Conservation (phyloP, 805 yeast species). For the Suhomyces faveliae region DNA sequence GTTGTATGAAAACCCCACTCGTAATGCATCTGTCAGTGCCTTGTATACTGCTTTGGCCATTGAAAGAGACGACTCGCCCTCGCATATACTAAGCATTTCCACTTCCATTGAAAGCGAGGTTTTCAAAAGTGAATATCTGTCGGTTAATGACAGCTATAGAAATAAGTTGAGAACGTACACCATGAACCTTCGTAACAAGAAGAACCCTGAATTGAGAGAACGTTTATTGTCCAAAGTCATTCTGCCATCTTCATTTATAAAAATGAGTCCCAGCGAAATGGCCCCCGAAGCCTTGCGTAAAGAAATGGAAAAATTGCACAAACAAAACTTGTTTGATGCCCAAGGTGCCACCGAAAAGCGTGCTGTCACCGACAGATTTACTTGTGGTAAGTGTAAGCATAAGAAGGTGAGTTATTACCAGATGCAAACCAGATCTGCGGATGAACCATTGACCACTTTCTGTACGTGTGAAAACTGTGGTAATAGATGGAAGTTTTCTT, state of each 20-base stretch:
- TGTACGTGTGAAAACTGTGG: slow-evolving; percentile 98
- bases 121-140: slow-evolving; percentile 56
- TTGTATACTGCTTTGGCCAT: slow-evolving; percentile 86
- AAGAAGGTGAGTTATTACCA: slow-evolving; percentile 96
- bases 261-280: slow-evolving; percentile 90
- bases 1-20: slow-evolving; percentile 69
- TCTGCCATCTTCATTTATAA: slow-evolving; percentile 60
- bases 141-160: slow-evolving; percentile 62
- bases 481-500: slow-evolving; percentile 96
- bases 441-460: slow-evolving; percentile 97
- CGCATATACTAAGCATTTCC: slow-evolving; percentile 59
- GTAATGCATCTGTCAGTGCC: slow-evolving; percentile 82
- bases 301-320: slow-evolving; percentile 81
- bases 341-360: slow-evolving; percentile 96
- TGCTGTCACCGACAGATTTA: slow-evolving; percentile 93
- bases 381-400: slow-evolving; percentile 97
- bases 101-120: slow-evolving; percentile 73
- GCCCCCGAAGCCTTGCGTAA: slow-evolving; percentile 89
- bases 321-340: slow-evolving; percentile 90
- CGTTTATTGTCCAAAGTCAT: slow-evolving; percentile 69
- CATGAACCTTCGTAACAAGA: slow-evolving; percentile 83
- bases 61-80: slow-evolving; percentile 62
- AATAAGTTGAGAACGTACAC: slow-evolving; percentile 83
- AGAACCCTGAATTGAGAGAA: slow-evolving; percentile 79
- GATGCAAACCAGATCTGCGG: slow-evolving; percentile 97